Base-by-base conservation (phyloP, 2,329 filamentous ascomycete genomes). In the Aureobasidium zeae region DNA sequence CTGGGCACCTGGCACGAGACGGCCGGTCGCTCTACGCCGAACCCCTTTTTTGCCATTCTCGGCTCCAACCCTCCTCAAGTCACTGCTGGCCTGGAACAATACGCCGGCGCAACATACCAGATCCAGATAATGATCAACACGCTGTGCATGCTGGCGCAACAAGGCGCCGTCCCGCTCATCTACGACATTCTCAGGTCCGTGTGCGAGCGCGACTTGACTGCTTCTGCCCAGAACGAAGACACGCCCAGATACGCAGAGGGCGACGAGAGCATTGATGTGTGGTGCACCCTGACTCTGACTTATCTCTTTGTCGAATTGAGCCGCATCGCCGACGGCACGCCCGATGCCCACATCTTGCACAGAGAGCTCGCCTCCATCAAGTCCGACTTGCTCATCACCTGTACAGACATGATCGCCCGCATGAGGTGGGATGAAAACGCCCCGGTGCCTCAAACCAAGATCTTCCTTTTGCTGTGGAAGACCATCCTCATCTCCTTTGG, bases 381-480 rank as follows among this genome's bases (percentile, higher is more conserved):
- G 45, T 85, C 86, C 1, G 75, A 75, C 43, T 63, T 94, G 35
- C 71, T 88, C 13, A 73, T 83, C 35, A 81, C 81, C 45, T 72
- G 94, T 60, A 74, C 88, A 21, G 76, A 81, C 25, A 53, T 69
- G n/a, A 63, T 72, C 21, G 63, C 64, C 6, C 63, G 63, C 35
- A 47, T 73, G 26, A 58, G 83, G 73, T 66, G 76, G 75, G 55
- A 78, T 55, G 64, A 74, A 51, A 50, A 70, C 72, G 58, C 81
- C 70, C 44, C 52, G 72, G 82, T 71, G 67, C 83, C 70, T 16
- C 62, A 63, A 51, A 58, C 50, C 13, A 54, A 83, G 73, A 76
- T 91, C 29, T 78, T 94, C 43, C 69, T 95, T 6, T 69, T 96
- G 2, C 76, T 93, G 36, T 96, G 91, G 89, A 98, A 98, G 65